Evolutionary conservation across 2,329 filamentous ascomycete genomes (phyloP), one percentile per base, ranked within the genome.

Genomic region (Botrytis hyacinthi): DNA sequence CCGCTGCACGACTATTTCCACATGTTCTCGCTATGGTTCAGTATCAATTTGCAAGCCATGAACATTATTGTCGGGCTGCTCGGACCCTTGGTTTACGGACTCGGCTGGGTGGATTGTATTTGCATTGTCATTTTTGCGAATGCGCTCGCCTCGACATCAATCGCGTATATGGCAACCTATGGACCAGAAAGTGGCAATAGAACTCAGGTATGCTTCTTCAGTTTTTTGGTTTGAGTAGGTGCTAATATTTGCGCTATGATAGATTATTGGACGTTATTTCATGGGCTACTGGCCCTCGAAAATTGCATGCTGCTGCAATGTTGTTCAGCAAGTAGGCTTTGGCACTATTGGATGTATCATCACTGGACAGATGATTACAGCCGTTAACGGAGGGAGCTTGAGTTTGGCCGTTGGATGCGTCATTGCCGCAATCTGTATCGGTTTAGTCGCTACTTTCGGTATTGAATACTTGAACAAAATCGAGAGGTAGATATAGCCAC

Each of bases 231-330:
- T 26, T 29, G 29, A 16, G 65, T 35, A 16, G 37, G 29, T 37
- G 35, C 61, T 72, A 37, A 72, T 7, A 2, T 51, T 67, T 20
- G 60, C 18, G 12, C 37, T 20, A 37, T 32, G 29, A 44, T 73
- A 85, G 84, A 86, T 89, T 42, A 84, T 90, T 76, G 85, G 87
- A 3, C 84, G 88, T 16, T 91, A 89, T 78, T 83, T 86, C 60
- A 90, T 90, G 85, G 89, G 89, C 3, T 91, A 87, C 85, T 91
- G 86, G 83, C 89, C 89, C 0, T 86, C 86, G 70, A 91, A 90
- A 80, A 81, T 91, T 26, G 84, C 90, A 44, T 88, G 89, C n/a
- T 78, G 90, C 32, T 82, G 91, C 69, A 91, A 90, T 76, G 83
- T 91, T 70, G 85, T 91, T 59, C 69, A 86, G 89, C 44, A 84